Evolutionary conservation across 176 grass and related monocot species (phyloP), one percentile per base, ranked within the genome.

Genomic region (Typha latifolia): DNA sequence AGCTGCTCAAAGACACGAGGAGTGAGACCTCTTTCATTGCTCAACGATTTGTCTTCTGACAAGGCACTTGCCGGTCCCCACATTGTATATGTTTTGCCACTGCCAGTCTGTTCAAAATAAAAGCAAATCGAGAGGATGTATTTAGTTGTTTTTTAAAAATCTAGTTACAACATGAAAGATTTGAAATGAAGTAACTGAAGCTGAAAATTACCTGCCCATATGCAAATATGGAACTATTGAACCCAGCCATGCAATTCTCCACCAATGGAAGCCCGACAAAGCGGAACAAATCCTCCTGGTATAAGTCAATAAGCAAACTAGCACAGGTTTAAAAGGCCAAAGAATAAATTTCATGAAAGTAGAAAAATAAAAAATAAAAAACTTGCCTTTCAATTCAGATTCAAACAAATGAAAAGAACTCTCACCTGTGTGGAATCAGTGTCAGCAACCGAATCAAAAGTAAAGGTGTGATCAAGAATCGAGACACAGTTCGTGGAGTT

Each of bases 221-320:
- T n/a, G 89, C 94, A 86, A 99, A 99, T 77, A 99, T 93, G 5
- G 94, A 99, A 73, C 94, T 99, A 70, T 99, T 99, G 69, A 99
- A 99, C 56, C 94, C 94, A 9, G 73, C 78, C 69, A 99, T 73
- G 83, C 94, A 99, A 66, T 99, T 99, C 63, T 99, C 94, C 49
- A 99, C 89, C 27, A 99, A 80, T 9, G 89, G 89, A 51, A 85
- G 27, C 22, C 94, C 94, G 26, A 90, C 94, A 77, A 99, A 86
- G 27, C 70, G 82, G 72, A 90, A 99, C 62, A 99, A 73, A 43
- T 92, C 89, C 48, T 90, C 94, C 94, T 99, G 69, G 20, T 55
- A n/a, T 14, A 68, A 59, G 15, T 59, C 18, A 59, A 22, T 3
- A 21, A 59, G 53, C n/a, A 21, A 59, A 59, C 6, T n/a, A 16